Evolutionary conservation across 805 yeast genomes (phyloP).

Genomic region (Wickerhamiella bombiphila): DNA sequence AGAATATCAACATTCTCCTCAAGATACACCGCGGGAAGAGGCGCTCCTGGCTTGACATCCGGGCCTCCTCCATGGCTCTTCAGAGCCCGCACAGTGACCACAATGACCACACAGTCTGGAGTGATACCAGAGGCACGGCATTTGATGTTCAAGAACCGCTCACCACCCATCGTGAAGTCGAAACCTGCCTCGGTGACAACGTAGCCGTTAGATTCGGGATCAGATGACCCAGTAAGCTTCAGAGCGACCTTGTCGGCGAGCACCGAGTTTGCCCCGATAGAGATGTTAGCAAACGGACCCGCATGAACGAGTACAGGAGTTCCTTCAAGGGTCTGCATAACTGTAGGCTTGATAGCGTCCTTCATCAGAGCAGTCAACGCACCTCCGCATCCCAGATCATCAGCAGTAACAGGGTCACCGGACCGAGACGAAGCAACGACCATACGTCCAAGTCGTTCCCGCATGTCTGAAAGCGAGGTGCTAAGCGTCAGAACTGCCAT

Average conservation of each 20-base stretch:
- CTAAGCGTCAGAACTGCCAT: slow-evolving; percentile 92
- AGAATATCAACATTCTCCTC: slow-evolving; percentile 70
- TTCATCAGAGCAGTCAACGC: slow-evolving; percentile 88
- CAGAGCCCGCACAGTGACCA: slow-evolving; percentile 93
- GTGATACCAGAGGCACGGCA: slow-evolving; percentile 78
- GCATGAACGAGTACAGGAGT: slow-evolving; percentile 97
- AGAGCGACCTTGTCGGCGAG: slow-evolving; percentile 86
- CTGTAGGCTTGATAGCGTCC: slow-evolving; percentile 90
- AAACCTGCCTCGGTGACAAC: slow-evolving; percentile 97
- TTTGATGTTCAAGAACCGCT: slow-evolving; percentile 88
- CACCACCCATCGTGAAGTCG: slow-evolving; percentile 99
- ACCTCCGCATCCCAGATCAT: slow-evolving; percentile 91
- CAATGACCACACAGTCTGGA: slow-evolving; percentile 86
- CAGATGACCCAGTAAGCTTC: slow-evolving; percentile 63
- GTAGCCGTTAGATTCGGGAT: slow-evolving; percentile 40
- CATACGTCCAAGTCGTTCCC: slow-evolving; percentile 74
- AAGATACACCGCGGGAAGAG: slow-evolving; percentile 67
- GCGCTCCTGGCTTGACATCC: slow-evolving; percentile 85
- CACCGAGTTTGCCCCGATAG: slow-evolving; percentile 92
- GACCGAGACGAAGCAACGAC: slow-evolving; percentile 68
- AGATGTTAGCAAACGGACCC: slow-evolving; percentile 95
- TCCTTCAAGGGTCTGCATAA: slow-evolving; percentile 96
- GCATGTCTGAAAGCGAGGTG: slow-evolving; percentile 63
- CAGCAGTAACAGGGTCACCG: slow-evolving; percentile 81
- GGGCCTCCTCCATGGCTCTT: slow-evolving; percentile 97